A percentile compares a stretch with the other conserved stretches of the same genome.
Conservation (phyloP, 1,284 basidiomycete genomes). For the Quambalaria eucalypti region DNA sequence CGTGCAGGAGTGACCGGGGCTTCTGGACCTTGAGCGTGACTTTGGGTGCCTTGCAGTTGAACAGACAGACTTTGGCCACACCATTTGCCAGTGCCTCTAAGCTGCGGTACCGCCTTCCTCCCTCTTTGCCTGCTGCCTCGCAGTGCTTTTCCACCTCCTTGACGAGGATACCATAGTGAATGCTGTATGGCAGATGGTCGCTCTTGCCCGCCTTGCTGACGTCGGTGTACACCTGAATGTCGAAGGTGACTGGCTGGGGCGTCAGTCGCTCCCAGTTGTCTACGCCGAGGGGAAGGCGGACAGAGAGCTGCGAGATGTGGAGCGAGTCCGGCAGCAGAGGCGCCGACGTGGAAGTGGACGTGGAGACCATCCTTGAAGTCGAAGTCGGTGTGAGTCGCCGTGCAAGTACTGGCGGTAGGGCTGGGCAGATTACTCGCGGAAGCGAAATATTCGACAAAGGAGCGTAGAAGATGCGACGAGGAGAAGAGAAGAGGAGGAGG, state of each 20-base stretch:
- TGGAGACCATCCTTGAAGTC: not conserved
- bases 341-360: not conserved
- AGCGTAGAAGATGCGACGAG: too few relatives aligned
- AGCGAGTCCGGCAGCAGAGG: slow-evolving; percentile 30
- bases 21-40: slow-evolving; percentile 52
- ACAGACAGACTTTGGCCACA: slow-evolving; percentile 51
- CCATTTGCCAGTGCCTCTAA: slow-evolving; percentile 26
- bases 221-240: slow-evolving; percentile 56
- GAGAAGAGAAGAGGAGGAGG: too few relatives aligned
- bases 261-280: slow-evolving; percentile 40
- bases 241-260: slow-evolving; percentile 57
- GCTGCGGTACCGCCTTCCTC: not conserved
- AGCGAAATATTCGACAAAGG: too few relatives aligned
- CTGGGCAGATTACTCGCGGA: too few relatives aligned
- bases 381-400: too few relatives aligned
- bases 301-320: slow-evolving; percentile 27
- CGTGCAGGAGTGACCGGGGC: slow-evolving; percentile 55
- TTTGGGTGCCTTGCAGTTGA: slow-evolving; percentile 48
- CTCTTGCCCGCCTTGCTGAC: slow-evolving; percentile 53
- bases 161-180: slow-evolving; percentile 48
- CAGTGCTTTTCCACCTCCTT: slow-evolving; percentile 41
- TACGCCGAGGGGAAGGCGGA: slow-evolving; percentile 38
- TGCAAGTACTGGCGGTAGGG: too few relatives aligned
- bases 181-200: slow-evolving; percentile 57
- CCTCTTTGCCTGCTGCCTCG: slow-evolving; percentile 1